Evolutionary conservation across 148 eudicot genomes (phyloP).

Genomic region (Rhododendron ovatum): DNA sequence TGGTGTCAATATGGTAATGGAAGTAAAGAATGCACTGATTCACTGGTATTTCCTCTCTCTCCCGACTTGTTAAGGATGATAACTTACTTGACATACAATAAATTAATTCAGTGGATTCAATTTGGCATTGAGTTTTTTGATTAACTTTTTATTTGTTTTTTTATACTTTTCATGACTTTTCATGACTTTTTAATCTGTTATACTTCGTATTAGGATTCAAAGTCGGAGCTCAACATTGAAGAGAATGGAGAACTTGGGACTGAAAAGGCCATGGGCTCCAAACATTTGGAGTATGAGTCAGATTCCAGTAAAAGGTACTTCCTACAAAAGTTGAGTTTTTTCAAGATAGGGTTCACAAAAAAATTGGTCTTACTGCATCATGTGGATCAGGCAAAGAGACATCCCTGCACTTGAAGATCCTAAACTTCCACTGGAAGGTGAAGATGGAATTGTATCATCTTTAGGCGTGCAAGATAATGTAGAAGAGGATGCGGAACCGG

Average conservation of each 20-base stretch:
- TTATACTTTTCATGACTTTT: background rate
- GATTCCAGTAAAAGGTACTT: conserved; percentile 48
- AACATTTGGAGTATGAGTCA: conserved; percentile 25
- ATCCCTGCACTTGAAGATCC: conserved; percentile 35
- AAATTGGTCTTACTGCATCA: conserved; percentile 11
- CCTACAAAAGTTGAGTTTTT: background rate
- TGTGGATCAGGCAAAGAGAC: conserved; percentile 46
- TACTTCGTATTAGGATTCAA: conserved; percentile 36
- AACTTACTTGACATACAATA: background rate
- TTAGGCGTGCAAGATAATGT: conserved; percentile 29
- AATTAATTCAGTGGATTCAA: background rate
- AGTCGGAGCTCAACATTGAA: conserved; percentile 38
- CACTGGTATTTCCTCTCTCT: conserved; percentile 37
- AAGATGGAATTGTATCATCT: conserved; percentile 36
- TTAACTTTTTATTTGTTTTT: background rate
- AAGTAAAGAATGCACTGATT: conserved; percentile 38
- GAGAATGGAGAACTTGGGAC: conserved; percentile 35
- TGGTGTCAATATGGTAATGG: conserved; percentile 54
- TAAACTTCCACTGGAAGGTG: conserved; percentile 26
- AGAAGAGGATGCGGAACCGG: conserved; percentile 33
- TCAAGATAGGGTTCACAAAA: background rate
- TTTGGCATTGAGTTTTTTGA: background rate
- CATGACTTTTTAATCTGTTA: background rate
- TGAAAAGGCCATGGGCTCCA: conserved; percentile 38
- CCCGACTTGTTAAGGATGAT: conserved; percentile 3